These are phyloP conservation scores for Fusarium sp. DNA, from an alignment of 2,329 filamentous ascomycete species.

Conservation along the genomic window DNA sequence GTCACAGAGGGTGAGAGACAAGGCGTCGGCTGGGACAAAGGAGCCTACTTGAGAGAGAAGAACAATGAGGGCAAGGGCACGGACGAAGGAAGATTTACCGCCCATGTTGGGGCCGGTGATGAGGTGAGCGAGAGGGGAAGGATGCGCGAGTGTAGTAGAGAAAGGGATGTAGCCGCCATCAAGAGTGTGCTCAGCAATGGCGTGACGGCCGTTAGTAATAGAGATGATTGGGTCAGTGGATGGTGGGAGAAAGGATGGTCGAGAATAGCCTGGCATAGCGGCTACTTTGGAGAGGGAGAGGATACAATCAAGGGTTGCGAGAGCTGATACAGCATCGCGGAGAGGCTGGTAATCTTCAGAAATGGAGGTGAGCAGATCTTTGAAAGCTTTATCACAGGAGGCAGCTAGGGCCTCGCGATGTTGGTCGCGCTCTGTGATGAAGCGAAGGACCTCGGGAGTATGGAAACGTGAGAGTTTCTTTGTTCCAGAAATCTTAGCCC, in stretches of 20 bases:
- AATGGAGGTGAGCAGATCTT: slow-evolving; percentile 77
- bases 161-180: slow-evolving; percentile 93
- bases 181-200: slow-evolving; percentile 93
- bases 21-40: slow-evolving; percentile 85
- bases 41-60: slow-evolving; percentile 96
- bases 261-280: slow-evolving; percentile 86
- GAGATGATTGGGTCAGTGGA: slow-evolving; percentile 75
- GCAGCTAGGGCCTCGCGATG: slow-evolving; percentile 93
- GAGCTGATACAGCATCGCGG: slow-evolving; percentile 86
- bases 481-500: slow-evolving; percentile 94
- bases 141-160: slow-evolving; percentile 77
- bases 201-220: slow-evolving; percentile 78
- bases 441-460: slow-evolving; percentile 86
- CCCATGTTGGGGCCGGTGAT: slow-evolving; percentile 99
- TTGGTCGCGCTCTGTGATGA: slow-evolving; percentile 90
- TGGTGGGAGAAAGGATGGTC: slow-evolving; percentile 75
- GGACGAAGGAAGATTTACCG: slow-evolving; percentile 97
- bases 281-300: slow-evolving; percentile 88
- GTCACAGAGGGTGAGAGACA: slow-evolving; percentile 84
- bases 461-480: slow-evolving; percentile 95
- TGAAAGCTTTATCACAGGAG: slow-evolving; percentile 88
- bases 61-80: slow-evolving; percentile 88
- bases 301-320: slow-evolving; percentile 90
- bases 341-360: slow-evolving; percentile 88
- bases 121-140: slow-evolving; percentile 78